Conservation (phyloP, 495 filamentous ascomycete species). For the Chaetomium fimeti region DNA sequence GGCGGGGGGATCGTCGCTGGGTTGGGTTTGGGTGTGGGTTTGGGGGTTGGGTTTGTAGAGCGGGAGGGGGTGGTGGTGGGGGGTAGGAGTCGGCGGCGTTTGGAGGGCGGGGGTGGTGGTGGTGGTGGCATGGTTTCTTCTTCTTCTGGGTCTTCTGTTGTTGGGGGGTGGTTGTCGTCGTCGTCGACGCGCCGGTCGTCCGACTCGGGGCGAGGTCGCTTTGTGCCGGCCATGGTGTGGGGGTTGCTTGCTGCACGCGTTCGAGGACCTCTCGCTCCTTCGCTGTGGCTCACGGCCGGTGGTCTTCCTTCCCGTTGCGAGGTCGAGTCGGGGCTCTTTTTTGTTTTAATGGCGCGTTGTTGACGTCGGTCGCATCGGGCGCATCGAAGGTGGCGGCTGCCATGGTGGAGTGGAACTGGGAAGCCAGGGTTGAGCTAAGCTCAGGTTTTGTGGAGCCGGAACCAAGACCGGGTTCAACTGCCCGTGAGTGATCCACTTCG, state of each 20-base stretch:
- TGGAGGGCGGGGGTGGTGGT: neutral
- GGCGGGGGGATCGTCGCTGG: too few relatives aligned
- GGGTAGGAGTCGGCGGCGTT: neutral
- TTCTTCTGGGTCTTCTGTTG: neutral
- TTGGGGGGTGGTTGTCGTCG: neutral
- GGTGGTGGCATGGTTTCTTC: too few relatives aligned
- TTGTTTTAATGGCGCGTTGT: neutral
- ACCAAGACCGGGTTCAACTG: neutral
- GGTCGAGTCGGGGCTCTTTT: neutral
- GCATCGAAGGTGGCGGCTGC: neutral
- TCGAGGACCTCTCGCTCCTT: neutral
- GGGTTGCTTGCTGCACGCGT: neutral
- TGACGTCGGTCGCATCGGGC: too few relatives aligned
- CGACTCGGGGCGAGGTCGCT: neutral
- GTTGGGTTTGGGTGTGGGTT: constrained; percentile 6
- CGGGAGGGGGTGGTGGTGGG: neutral
- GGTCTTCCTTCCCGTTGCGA: neutral
- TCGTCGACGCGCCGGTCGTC: neutral
- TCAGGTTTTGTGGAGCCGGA: neutral
- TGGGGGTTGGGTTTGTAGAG: neutral
- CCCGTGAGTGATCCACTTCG: neutral
- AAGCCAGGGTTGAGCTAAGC: neutral
- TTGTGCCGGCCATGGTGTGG: neutral
- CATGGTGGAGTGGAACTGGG: neutral
- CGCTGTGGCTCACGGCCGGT: too few relatives aligned